Evolutionary conservation across 306 rosid species (phyloP).

Genomic region (Vigna unguiculata): DNA sequence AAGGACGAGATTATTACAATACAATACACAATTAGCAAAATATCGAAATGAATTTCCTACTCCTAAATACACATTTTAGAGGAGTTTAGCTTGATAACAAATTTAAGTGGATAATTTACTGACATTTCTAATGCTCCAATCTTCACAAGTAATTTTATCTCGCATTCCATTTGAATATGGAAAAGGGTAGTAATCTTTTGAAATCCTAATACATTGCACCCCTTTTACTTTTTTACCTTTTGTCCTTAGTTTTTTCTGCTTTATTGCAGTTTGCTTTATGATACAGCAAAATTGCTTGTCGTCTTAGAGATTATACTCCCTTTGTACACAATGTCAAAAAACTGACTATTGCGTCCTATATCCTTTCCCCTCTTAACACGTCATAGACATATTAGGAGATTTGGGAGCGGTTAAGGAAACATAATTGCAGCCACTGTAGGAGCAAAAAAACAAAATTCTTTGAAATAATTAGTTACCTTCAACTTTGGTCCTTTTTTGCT

Average conservation of each 20-base stretch:
- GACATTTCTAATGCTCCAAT: not conserved
- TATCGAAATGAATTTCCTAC: not conserved
- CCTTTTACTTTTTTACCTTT: no score
- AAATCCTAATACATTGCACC: no score
- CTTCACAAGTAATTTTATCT: not conserved
- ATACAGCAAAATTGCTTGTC: not conserved
- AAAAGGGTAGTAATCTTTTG: not conserved
- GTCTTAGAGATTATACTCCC: not conserved
- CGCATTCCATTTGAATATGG: not conserved
- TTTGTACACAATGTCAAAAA: not conserved
- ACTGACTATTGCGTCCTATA: slow-evolving; percentile 1
- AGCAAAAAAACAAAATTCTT: not conserved
- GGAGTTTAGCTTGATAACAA: not conserved
- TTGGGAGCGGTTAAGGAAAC: not conserved
- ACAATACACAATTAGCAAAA: not conserved
- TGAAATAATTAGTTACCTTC: not conserved
- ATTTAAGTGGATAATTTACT: not conserved
- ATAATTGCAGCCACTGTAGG: not conserved
- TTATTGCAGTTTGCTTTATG: slow-evolving; percentile 6
- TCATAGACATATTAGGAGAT: not conserved
- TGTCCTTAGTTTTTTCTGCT: not conserved
- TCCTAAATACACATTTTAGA: not conserved
- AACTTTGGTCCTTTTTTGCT: not conserved
- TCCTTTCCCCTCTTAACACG: not conserved
- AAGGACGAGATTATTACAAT: not conserved